phyloP scores from a whole-genome alignment of 1,284 basidiomycete genomes.

The Melampsora larici-populina region DNA sequence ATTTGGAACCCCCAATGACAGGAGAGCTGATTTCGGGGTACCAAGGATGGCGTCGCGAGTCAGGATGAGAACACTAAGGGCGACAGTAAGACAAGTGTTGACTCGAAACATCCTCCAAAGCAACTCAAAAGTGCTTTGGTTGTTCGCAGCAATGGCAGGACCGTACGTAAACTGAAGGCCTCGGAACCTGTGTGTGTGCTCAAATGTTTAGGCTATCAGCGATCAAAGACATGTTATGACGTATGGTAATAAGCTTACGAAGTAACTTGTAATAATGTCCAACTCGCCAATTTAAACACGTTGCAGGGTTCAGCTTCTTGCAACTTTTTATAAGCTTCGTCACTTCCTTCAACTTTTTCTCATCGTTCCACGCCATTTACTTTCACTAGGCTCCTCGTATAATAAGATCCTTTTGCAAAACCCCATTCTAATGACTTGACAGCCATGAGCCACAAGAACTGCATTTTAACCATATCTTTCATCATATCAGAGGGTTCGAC shows the following conservation, averaged over 20 bases:
- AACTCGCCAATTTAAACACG: background rate
- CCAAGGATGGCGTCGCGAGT: background rate
- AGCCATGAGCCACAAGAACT: background rate
- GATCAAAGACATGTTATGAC: background rate
- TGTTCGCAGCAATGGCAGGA: background rate
- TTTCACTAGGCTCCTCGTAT: background rate
- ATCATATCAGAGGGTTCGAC: too few species aligned
- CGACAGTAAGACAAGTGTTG: background rate
- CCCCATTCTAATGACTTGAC: background rate
- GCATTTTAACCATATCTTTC: too few species aligned
- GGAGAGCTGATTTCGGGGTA: background rate
- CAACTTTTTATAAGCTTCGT: too few species aligned
- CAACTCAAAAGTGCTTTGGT: background rate
- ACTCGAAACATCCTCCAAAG: background rate
- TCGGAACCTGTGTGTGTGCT: background rate
- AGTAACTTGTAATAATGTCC: background rate
- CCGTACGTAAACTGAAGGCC: background rate
- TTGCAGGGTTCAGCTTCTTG: too few species aligned
- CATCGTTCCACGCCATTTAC: background rate
- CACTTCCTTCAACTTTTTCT: background rate
- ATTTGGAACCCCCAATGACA: background rate
- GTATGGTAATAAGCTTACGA: background rate
- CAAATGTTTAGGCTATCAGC: background rate
- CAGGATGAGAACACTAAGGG: background rate
- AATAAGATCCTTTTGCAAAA: background rate